Evolutionary conservation across 768 basidiomycete genomes (phyloP).

Genomic region (Nidula microcarpa): DNA sequence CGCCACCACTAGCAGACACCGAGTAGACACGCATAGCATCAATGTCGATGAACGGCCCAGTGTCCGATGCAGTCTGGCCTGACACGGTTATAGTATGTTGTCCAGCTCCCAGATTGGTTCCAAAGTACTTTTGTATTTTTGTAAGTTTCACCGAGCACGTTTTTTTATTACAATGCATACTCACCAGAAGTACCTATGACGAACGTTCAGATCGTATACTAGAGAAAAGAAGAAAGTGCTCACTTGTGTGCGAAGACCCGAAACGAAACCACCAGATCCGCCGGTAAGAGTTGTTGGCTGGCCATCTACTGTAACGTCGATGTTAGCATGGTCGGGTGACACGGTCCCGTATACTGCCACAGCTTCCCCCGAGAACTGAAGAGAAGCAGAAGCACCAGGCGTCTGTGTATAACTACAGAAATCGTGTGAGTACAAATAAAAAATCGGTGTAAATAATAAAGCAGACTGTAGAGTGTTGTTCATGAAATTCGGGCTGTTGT

Average conservation of each 20-base stretch:
- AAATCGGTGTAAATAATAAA: neutral
- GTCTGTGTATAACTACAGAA: slow-evolving; percentile 34
- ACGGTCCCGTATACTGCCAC: slow-evolving; percentile 52
- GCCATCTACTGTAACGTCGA: slow-evolving; percentile 44
- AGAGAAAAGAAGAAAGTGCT: neutral
- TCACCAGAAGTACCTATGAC: slow-evolving; percentile 11
- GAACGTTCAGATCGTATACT: neutral
- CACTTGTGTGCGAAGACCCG: slow-evolving; percentile 28
- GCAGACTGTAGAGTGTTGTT: slow-evolving; percentile 43
- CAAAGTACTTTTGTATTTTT: slow-evolving; percentile 31
- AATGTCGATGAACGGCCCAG: slow-evolving; percentile 39
- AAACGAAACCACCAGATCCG: slow-evolving; percentile 29
- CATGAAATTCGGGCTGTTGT: slow-evolving; percentile 22
- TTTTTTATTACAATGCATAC: neutral
- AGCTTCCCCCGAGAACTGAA: slow-evolving; percentile 47
- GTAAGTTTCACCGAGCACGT: no score
- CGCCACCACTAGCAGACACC: slow-evolving; percentile 5
- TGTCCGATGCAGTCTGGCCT: slow-evolving; percentile 21
- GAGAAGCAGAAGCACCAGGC: slow-evolving; percentile 34
- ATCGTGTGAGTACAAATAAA: neutral
- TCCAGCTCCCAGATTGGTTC: slow-evolving; percentile 30
- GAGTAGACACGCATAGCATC: slow-evolving; percentile 37
- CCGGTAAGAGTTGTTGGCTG: slow-evolving; percentile 20
- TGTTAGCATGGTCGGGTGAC: slow-evolving; percentile 46
- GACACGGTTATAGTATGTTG: slow-evolving; percentile 36